Percentiles rank a stretch among this genome's conserved stretches.
phyloP scores from a whole-genome alignment of 2,329 filamentous ascomycete genomes.

The Metarhizium guizhouense region DNA sequence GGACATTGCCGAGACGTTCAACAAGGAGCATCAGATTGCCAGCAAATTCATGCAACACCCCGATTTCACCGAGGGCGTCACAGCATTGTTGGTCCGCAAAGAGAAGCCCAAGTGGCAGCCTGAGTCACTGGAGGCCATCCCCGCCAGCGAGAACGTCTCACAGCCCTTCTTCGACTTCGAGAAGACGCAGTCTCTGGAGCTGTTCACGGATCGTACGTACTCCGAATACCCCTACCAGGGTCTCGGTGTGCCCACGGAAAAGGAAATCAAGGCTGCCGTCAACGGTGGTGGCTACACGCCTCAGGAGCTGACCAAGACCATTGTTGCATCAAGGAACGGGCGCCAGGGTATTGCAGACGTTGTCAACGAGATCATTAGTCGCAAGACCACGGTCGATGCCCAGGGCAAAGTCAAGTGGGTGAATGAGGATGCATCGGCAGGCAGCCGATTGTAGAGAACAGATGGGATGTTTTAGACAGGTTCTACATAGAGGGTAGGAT shows the following conservation, averaged over 20 bases:
- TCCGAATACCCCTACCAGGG: constrained; percentile 59
- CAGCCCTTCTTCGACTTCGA: constrained; percentile 59
- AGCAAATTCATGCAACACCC: constrained; percentile 80
- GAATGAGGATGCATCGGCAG: constrained; percentile 16
- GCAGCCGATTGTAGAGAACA: constrained; percentile 22
- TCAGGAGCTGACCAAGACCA: constrained; percentile 52
- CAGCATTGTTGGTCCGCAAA: constrained; percentile 67
- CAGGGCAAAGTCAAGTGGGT: constrained; percentile 35
- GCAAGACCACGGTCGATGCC: constrained; percentile 46
- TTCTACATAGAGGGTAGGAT: not conserved
- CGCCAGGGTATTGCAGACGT: constrained; percentile 64
- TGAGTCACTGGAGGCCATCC: constrained; percentile 59
- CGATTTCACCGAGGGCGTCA: constrained; percentile 91
- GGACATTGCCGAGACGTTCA: constrained; percentile 78
- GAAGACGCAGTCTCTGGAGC: constrained; percentile 37
- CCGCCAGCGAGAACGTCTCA: constrained; percentile 41
- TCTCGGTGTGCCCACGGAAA: constrained; percentile 70
- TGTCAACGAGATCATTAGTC: constrained; percentile 56
- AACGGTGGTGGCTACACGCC: constrained; percentile 29
- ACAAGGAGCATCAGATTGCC: constrained; percentile 77
- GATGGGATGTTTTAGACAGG: not conserved
- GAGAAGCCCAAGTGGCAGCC: constrained; percentile 67
- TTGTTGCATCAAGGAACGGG: constrained; percentile 48
- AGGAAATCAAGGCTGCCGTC: constrained; percentile 42
- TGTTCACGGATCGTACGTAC: constrained; percentile 59